Percentiles rank a stretch among this genome's conserved stretches.
Conservation (phyloP, 768 basidiomycete species). For the Mycena vitilis region DNA sequence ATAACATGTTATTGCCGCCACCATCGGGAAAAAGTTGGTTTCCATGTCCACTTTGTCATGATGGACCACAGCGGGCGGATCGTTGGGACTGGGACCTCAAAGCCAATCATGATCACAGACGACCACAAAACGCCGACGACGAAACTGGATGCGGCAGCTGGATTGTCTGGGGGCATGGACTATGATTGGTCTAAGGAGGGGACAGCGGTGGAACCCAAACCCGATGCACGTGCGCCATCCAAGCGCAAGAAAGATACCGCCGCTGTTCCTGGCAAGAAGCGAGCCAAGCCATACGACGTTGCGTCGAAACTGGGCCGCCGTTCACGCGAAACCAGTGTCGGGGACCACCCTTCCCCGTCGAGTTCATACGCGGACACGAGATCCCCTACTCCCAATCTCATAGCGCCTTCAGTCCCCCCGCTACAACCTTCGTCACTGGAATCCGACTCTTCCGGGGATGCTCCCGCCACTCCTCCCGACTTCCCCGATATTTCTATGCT, state of each 20-base stretch:
- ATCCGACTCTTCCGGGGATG: constrained; percentile 62
- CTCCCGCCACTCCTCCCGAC: constrained; percentile 57
- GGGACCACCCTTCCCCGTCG: constrained; percentile 43
- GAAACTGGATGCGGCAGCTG: constrained; percentile 46
- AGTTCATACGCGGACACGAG: constrained; percentile 33
- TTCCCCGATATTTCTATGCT: constrained; percentile 54
- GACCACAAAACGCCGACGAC: constrained; percentile 85
- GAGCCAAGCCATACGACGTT: constrained; percentile 79
- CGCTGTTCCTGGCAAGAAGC: constrained; percentile 57
- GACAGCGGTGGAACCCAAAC: constrained; percentile 39
- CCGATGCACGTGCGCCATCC: constrained; percentile 49
- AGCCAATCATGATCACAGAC: constrained; percentile 98
- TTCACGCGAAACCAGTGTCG: constrained; percentile 66
- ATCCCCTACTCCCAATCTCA: constrained; percentile 42
- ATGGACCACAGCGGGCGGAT: constrained; percentile 82
- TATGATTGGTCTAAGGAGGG: constrained; percentile 61
- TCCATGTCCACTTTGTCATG: constrained; percentile 90
- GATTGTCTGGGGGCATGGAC: constrained; percentile 49
- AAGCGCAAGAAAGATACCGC: constrained; percentile 57
- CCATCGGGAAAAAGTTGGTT: constrained; percentile 96
- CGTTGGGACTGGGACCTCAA: constrained; percentile 84
- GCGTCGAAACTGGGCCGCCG: constrained; percentile 55
- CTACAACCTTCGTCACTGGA: constrained; percentile 53
- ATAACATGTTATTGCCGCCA: constrained; percentile 99
- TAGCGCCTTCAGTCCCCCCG: constrained; percentile 44